Base-by-base conservation (phyloP, 345 rosid species). In the Brassica nigra region DNA sequence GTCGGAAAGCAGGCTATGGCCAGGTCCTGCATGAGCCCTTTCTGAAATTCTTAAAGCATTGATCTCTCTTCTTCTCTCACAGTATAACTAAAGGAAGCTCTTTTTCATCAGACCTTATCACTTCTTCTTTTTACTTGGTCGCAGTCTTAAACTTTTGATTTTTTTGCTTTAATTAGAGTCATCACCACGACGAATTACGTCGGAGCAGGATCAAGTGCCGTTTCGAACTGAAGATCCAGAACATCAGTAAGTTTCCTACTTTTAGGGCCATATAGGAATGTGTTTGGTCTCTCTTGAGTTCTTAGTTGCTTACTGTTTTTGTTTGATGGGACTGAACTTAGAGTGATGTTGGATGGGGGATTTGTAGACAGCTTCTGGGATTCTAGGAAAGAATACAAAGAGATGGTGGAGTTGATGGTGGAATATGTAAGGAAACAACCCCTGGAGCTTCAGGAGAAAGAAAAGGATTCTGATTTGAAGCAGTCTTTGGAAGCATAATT, bases 1-100 rank as follows among this genome's bases (percentile, higher is more conserved):
- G 69, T 76, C 81, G 74, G 1, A 77, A 80, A 28, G 42, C 74
- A 62, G 84, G 71, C 14, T 78, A 84, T n/a, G 95, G 85, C 3
- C 94, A 91, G 80, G 89, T 90, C 31, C 81, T 95, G 9, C 12
- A 39, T 39, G 87, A 89, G 55, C 99, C 97, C 42, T 92, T 95
- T 76, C 49, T 92, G 83, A 95, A 90, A 85, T 90, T 90, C 80
- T 90, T 92, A 77, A 89, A 88, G 81, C 84, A 87, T 18, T 34
- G 37, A 34, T 34, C 37, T 34, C 37, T 34, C 37, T 39, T 39
- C 10, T 39, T 10, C 12, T 39, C 11, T 39, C 12, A 8, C 47
- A 2, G 10, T 39, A 39, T 39, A 39, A 10, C 47, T 39, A 39
- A 39, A 39, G 47, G 47, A 39, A 39, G 3, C 47, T 39, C 47